Base-by-base conservation (phyloP, 768 basidiomycete genomes). In the Tubosaeta sp. region DNA sequence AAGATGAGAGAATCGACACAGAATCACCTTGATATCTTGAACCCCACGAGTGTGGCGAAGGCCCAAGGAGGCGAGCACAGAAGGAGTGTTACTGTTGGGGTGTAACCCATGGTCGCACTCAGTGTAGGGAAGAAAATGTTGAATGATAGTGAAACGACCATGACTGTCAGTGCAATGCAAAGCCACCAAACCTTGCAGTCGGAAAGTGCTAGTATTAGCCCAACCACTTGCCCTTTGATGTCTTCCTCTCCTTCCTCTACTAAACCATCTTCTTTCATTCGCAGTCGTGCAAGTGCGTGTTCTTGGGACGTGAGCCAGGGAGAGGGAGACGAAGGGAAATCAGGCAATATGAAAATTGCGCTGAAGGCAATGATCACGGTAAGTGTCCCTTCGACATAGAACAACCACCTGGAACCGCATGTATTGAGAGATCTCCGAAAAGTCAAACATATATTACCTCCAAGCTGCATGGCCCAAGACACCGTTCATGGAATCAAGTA, bases 181-280 rank as follows among this genome's bases (percentile, higher is more conserved):
- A 95, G 74, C 80, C 80, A 88, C 86, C 90, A 93, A 35, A 94
- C 88, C 66, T 85, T 88, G 86, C 85, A 83, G 62, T 94, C 91
- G 17, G 73, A 74, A 51, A 89, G 38, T 11, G 90, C 86, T 56
- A 85, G 62, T 9, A 67, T 56, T 4, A 91, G 63, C 9, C 86
- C 87, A 22, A 69, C 66, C 13, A 65, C 59, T 25, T 26, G 70
- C 6, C 67, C 71, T 10, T 69, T 54, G 19, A 47, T 43, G 46
- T 76, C 74, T 9, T 70, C 74, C 54, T 78, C 72, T 29, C 70
- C 71, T 41, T 79, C 71, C 50, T 83, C 81, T 11, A 75, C 72
- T 14, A 80, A 72, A 31, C 80, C 81, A 52, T 89, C 88, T 59
- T 88, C 87, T 29, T 70, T 71, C 79, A 90, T 80, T 9, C 86